Conservation (phyloP, 225 moss, liverwort and hornwort species). For the Marchantia paleacea region DNA sequence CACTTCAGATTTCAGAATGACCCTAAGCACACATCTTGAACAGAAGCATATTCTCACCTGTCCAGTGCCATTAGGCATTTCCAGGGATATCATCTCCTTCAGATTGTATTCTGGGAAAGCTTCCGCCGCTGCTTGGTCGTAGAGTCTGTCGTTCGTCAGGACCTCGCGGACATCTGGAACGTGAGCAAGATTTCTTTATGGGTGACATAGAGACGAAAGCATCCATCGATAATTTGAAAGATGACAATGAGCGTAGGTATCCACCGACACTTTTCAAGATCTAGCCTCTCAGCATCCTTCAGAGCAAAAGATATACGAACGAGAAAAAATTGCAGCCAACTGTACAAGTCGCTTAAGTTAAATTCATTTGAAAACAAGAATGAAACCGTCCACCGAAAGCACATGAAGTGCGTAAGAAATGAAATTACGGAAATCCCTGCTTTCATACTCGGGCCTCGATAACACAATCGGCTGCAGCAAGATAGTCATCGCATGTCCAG, state of each 20-base stretch:
- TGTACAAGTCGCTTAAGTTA: neutral
- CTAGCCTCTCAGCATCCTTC: neutral
- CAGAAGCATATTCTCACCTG: conserved; percentile 43
- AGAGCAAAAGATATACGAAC: neutral
- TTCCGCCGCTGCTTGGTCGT: conserved; percentile 58
- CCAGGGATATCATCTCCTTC: conserved; percentile 79
- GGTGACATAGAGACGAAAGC: neutral
- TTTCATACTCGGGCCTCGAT: neutral
- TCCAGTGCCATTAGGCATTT: conserved; percentile 87
- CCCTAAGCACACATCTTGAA: neutral
- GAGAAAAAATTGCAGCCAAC: neutral
- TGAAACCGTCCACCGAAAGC: neutral
- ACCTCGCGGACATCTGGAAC: conserved; percentile 80
- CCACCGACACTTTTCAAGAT: neutral
- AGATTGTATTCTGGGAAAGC: conserved; percentile 87
- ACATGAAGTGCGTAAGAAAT: neutral
- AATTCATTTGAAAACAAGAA: neutral
- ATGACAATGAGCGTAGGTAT: neutral
- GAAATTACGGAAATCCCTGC: neutral
- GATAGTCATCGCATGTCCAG: neutral
- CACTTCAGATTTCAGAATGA: neutral
- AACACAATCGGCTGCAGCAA: neutral
- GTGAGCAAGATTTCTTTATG: neutral
- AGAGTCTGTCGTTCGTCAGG: conserved; percentile 57
- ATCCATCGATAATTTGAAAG: neutral